phyloP scores from a whole-genome alignment of 768 basidiomycete species.

The Hortiboletus flavorubellus region DNA sequence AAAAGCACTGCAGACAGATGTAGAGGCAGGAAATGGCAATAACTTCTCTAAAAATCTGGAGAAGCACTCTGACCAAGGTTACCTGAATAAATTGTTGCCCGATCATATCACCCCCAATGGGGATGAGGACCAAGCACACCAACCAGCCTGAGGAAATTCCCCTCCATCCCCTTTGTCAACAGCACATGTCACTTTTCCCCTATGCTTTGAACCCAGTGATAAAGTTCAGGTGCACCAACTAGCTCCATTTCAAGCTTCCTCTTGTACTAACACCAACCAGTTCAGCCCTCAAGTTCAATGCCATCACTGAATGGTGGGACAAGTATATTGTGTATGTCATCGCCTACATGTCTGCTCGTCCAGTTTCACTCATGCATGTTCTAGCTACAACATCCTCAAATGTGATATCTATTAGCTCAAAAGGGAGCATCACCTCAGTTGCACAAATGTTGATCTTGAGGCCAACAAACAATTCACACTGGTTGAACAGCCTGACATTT shows the following conservation, averaged over 20 bases:
- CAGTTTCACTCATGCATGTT: not conserved
- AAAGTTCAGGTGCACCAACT: conserved; percentile 33
- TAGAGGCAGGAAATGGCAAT: conserved; percentile 13
- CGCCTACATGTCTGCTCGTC: not conserved
- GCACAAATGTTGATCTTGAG: conserved; percentile 54
- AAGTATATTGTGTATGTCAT: conserved; percentile 78
- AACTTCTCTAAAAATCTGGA: conserved; percentile 2
- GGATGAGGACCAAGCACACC: not conserved
- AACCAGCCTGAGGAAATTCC: conserved; percentile 26
- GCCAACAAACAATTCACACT: conserved; percentile 59
- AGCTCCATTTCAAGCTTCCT: not conserved
- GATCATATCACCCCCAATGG: conserved; percentile 11
- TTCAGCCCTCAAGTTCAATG: conserved; percentile 87
- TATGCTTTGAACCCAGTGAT: conserved; percentile 18
- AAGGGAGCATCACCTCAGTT: conserved; percentile 58
- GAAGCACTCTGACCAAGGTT: not conserved
- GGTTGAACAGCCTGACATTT: conserved; percentile 37
- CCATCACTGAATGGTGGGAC: conserved; percentile 90
- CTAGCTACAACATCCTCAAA: conserved; percentile 84
- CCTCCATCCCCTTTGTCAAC: conserved; percentile 11
- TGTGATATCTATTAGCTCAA: conserved; percentile 83
- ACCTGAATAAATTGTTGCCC: not conserved
- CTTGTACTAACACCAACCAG: conserved; percentile 32
- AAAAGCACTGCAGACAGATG: conserved; percentile 25
- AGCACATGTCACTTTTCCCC: not conserved